Base-by-base conservation (phyloP, 2,329 filamentous ascomycete species). In the Cucurbitaria berberidis region DNA sequence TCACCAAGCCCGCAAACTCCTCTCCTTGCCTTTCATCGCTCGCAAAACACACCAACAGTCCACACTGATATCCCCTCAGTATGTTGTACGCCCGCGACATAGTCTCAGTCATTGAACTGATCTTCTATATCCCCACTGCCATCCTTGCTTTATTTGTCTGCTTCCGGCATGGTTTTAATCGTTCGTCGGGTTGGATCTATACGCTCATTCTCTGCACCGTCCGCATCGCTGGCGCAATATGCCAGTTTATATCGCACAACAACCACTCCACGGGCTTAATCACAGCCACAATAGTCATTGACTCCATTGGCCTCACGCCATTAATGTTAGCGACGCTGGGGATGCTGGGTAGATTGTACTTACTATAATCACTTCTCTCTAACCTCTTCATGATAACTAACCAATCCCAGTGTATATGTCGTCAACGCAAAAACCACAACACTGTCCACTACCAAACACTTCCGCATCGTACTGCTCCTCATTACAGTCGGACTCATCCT, bases 151-250 rank as follows among this genome's bases (percentile, higher is more conserved):
- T 59, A 7, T 66, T 64, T 48, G 55, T 78, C 34, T 72, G 69
- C 53, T 55, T 51, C 30, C 72, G 68, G 16, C 77, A 78, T 63
- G 77, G 77, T 26, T 67, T 77, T 39, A 61, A 69, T 3, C 75
- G 74, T 38, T 78, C 73, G 50, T 73, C 78, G 0, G 84, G 83
- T 36, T 86, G 82, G 80, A 60, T 82, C 11, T 84, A 81, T 64
- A 74, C 86, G 6, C 62, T 82, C 40, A 61, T 84, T 27, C 82
- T 87, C 64, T 79, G 78, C 26, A 55, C 84, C 5, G 69, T 79
- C 11, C 81, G 84, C 34, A 76, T 85, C 40, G 63, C 82, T 18
- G 84, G 83, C 34, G 73, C 78, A 6, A 61, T 76, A 36, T 76
- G 83, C 53, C 74, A 83, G 55, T 78, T 86, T 5, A 75, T 79